Conservation (phyloP, 495 filamentous ascomycete genomes). For the Penicillium argentinense region DNA sequence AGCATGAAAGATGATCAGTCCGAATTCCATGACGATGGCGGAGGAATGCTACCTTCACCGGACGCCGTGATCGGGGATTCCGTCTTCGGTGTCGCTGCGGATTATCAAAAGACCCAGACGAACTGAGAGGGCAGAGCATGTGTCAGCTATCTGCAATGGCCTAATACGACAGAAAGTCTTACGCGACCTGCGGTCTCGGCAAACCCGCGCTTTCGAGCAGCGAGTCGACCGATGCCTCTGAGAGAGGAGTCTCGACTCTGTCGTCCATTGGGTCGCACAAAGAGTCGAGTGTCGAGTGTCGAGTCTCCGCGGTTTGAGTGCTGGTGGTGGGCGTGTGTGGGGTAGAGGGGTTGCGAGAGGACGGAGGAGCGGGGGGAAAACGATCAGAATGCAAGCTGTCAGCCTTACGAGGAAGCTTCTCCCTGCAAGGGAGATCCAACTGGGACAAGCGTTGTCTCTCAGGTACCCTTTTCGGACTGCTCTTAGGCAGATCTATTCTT, state of each 20-base stretch:
- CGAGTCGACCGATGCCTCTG: constrained; percentile 17
- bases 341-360: constrained; percentile 21
- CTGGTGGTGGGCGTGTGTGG: no score
- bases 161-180: constrained; percentile 3
- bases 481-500: not conserved
- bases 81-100: constrained; percentile 75
- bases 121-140: constrained; percentile 29
- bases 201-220: constrained; percentile 5
- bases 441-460: not conserved
- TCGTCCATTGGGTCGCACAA: constrained; percentile 18
- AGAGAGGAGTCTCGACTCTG: constrained; percentile 8
- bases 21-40: constrained; percentile 12
- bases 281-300: no score
- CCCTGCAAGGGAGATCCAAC: constrained; percentile 8
- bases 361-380: constrained; percentile 19
- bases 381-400: constrained; percentile 24
- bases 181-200: constrained; percentile 19
- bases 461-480: not conserved
- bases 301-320: no score
- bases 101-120: constrained; percentile 57
- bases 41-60: constrained; percentile 57
- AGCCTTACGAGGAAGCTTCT: constrained; percentile 24
- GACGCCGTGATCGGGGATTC: constrained; percentile 66
- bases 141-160: constrained; percentile 1
- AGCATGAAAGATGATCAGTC: constrained; percentile 30